Base-by-base conservation (phyloP, 495 filamentous ascomycete species). In the Astrothelium subdiscretum region DNA sequence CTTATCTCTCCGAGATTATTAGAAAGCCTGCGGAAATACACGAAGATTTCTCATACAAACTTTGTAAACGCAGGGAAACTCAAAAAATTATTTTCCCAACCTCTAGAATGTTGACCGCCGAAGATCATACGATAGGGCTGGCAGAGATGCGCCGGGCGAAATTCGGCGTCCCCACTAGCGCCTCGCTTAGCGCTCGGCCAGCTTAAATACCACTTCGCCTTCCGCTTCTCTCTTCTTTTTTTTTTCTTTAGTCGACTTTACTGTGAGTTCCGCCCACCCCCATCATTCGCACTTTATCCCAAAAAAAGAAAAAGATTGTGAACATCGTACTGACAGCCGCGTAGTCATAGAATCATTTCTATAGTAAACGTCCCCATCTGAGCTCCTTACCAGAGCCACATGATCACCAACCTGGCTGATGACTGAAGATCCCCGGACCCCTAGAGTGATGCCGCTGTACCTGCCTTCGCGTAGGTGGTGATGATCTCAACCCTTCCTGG, bases 361-460 rank as follows among this genome's bases (percentile, higher is more conserved):
- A 76, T 77, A 80, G 77, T 76, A 75, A 74, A 75, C 73, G 71
- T 76, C 77, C 68, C 70, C 70, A 74, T 75, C 76, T 78, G 76
- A 78, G 74, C 67, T 75, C 70, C 71, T 72, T 68, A 77, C 67
- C 69, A 78, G 77, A 86, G 85, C 85, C 79, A 84, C 84, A 86
- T 81, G 84, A 81, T 83, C 81, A 81, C 79, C 80, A 86, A 80
- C 85, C 85, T 85, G 84, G 83, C 79, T 82, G 84, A 87, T 87
- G 84, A 87, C 77, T 71, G 48, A 72, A 79, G 79, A 80, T 81
- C 82, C 82, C 82, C 83, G 78, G 76, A 79, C 79, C 83, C 82
- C 82, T 78, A 84, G 84, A 86, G 84, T 87, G 84, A 87, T 80
- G 72, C 80, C 77, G 76, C 79, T 76, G 73, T 79, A 80, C 77